Base-by-base conservation (phyloP, 2,329 filamentous ascomycete species). In the Fonsecaea nubica region DNA sequence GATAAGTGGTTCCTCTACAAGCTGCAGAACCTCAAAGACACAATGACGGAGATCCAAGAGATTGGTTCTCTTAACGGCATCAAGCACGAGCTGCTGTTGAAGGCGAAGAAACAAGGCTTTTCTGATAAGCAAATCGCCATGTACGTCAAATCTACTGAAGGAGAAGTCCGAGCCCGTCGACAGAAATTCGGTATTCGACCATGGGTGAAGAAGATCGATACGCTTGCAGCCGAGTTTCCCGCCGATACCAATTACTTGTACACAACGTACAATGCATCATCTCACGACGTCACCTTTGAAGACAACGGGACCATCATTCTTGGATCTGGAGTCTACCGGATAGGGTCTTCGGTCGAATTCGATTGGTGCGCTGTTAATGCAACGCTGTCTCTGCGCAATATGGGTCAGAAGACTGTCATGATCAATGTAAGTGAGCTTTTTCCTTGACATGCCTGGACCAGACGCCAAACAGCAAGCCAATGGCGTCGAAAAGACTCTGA, bases 1-100 rank as follows among this genome's bases (percentile, higher is more conserved):
- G 95, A 98, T 84, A 97, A 96, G 82, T 98, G 95, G 95, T 99
- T 99, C 86, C 83, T 99, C 74, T 88, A 97, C 88, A 98, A 99
- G 87, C 88, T 99, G 59, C 90, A 97, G 82, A 98, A 98, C 84
- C 92, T 99, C 75, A 95, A 97, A 60, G 88, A 98, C 80, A 93
- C 91, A 83, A 92, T 91, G 67, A 88, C 88, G 72, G 92, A 96
- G 78, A 88, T 99, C 69, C 88, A 97, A 82, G 87, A 90, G 36
- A 88, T 92, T 67, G 93, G 93, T 72, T 91, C 89, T 75, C 86
- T 99, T 55, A 89, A 91, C 75, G 91, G 89, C 63, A 82, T 99
- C 69, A 94, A 93, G 84, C 91, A 93, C 80, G 93, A 97, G 76
- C 87, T 95, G 68, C 84, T 99, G 75, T 80, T 92, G 72, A 93